Evolutionary conservation across 805 yeast genomes (phyloP).

Genomic region (Candida oleophila): DNA sequence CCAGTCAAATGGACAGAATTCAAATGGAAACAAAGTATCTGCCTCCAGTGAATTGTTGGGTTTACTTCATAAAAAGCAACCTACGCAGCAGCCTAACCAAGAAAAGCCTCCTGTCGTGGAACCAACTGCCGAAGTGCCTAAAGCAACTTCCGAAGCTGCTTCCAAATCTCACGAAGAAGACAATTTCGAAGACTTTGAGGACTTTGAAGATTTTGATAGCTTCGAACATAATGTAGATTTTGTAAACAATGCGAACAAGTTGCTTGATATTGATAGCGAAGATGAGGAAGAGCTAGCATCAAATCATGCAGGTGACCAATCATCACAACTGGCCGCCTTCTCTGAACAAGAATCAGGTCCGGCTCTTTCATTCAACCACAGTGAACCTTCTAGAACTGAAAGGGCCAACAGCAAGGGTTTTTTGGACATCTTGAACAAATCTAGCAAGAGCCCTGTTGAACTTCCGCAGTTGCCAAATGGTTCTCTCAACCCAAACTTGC

Average conservation of each 20-base stretch:
- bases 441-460: neutral
- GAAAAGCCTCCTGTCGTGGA: neutral
- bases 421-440: constrained; percentile 7
- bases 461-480: neutral
- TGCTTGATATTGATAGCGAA: constrained; percentile 34
- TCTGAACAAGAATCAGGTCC: no score
- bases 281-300: constrained; percentile 11
- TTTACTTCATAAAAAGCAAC: neutral
- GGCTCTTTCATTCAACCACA: no score
- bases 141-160: no score
- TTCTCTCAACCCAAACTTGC: neutral
- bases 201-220: constrained; percentile 34
- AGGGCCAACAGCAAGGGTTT: constrained; percentile 7
- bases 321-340: no score
- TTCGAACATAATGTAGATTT: constrained; percentile 17
- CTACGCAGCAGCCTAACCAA: neutral
- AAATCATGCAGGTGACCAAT: neutral
- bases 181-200: constrained; percentile 31
- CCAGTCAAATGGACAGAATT: neutral
- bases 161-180: constrained; percentile 14
- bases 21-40: neutral
- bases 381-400: neutral
- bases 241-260: constrained; percentile 8
- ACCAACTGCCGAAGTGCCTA: no score
- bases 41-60: constrained; percentile 3